Evolutionary conservation across 805 yeast species (phyloP).

Genomic region (Gaillardinia entomophila): DNA sequence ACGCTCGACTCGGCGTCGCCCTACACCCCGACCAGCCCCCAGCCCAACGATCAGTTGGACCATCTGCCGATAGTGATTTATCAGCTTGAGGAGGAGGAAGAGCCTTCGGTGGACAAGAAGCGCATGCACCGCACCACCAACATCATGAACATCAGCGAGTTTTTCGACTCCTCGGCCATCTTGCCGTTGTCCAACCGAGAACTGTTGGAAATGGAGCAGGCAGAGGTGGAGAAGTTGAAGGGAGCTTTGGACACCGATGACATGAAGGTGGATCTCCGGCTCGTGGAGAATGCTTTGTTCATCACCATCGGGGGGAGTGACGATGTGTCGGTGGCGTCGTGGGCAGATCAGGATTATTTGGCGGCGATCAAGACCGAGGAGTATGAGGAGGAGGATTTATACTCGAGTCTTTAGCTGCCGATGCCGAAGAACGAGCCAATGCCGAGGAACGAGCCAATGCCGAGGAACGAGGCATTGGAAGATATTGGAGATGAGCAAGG

Average conservation of each 20-base stretch:
- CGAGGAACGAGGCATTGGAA: too few species aligned
- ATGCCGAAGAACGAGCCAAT: too few species aligned
- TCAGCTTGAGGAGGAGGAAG: slow-evolving; percentile 4
- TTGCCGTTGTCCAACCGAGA: slow-evolving; percentile 10
- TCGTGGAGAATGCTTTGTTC: slow-evolving; percentile 11
- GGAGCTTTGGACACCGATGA: slow-evolving; percentile 1
- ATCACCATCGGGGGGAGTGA: slow-evolving; percentile 4
- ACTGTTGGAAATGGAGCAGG: slow-evolving; percentile 8
- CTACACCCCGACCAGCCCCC: slow-evolving; percentile 2
- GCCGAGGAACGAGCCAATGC: too few species aligned
- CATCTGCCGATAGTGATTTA: not conserved
- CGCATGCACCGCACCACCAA: slow-evolving; percentile 8
- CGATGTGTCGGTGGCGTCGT: not conserved
- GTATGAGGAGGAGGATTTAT: not conserved
- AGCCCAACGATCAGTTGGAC: not conserved
- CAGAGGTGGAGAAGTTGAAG: slow-evolving; percentile 2
- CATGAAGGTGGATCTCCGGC: slow-evolving; percentile 4
- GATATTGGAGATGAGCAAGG: too few species aligned
- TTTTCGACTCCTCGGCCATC: slow-evolving; percentile 2
- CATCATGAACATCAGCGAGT: slow-evolving; percentile 5
- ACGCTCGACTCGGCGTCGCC: not conserved
- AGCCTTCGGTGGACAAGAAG: slow-evolving; percentile 2
- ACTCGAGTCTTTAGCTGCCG: too few species aligned
- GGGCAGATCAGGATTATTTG: not conserved
- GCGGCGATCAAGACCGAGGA: not conserved